phyloP scores from a whole-genome alignment of 2,329 filamentous ascomycete genomes.

The Neospermospora avenae region DNA sequence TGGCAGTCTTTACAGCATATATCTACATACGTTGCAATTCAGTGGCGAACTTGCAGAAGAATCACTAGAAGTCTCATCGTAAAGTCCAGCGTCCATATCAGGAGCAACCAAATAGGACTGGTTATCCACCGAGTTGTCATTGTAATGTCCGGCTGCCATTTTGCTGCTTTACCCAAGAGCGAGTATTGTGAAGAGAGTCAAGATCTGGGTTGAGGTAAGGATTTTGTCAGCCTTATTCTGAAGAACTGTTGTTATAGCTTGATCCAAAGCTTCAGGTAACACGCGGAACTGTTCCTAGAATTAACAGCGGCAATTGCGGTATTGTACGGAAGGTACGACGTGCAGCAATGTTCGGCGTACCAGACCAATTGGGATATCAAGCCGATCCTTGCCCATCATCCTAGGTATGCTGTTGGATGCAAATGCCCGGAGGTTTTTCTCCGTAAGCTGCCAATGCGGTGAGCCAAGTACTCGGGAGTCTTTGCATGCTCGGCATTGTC shows the following conservation, averaged over 20 bases:
- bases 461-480: too few relatives aligned
- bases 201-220: neutral
- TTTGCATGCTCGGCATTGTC: too few relatives aligned
- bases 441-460: too few relatives aligned
- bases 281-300: too few relatives aligned
- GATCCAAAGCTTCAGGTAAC: neutral
- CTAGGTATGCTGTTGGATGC: too few relatives aligned
- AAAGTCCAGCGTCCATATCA: conserved; percentile 28
- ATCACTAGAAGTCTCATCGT: conserved; percentile 34
- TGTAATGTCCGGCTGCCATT: conserved; percentile 30
- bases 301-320: too few relatives aligned
- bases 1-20: neutral
- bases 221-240: neutral
- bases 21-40: conserved; percentile 30
- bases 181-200: neutral
- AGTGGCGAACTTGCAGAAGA: conserved; percentile 34
- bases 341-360: too few relatives aligned
- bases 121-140: conserved; percentile 20
- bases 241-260: neutral
- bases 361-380: too few relatives aligned
- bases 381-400: too few relatives aligned
- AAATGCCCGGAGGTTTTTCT: too few relatives aligned
- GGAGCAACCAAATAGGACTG: conserved; percentile 25
- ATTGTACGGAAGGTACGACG: too few relatives aligned
- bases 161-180: neutral